Evolutionary conservation across 176 grass and related monocot species (phyloP).

Genomic region (Cenchrus fungigraminus): DNA sequence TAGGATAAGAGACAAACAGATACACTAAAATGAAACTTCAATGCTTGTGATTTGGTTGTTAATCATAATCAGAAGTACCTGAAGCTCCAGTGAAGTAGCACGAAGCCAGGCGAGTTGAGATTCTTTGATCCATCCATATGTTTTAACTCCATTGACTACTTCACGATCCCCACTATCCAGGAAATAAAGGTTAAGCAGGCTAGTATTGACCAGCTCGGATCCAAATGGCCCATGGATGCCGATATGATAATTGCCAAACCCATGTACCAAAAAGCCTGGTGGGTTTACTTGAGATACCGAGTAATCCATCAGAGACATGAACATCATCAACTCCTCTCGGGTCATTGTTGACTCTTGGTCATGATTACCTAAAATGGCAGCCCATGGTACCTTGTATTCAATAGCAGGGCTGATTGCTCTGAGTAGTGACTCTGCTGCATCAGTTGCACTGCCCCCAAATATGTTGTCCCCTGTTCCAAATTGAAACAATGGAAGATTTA

Average conservation of each 20-base stretch:
- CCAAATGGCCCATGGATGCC: slow-evolving; percentile 70
- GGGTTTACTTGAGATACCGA: slow-evolving; percentile 93
- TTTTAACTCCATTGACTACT: slow-evolving; percentile 65
- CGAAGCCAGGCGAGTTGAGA: slow-evolving; percentile 81
- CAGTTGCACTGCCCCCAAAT: slow-evolving; percentile 87
- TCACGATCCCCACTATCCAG: slow-evolving; percentile 85
- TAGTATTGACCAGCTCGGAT: slow-evolving; percentile 66
- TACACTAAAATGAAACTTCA: not conserved
- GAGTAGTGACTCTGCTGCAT: slow-evolving; percentile 92
- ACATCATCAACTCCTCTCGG: slow-evolving; percentile 74
- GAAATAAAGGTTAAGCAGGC: slow-evolving; percentile 90
- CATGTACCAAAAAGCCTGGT: slow-evolving; percentile 70
- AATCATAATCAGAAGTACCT: slow-evolving; percentile 52
- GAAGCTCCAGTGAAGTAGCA: slow-evolving; percentile 55
- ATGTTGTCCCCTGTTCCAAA: slow-evolving; percentile 87
- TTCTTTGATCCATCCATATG: slow-evolving; percentile 92
- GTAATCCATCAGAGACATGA: slow-evolving; percentile 93
- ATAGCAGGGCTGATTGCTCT: slow-evolving; percentile 73
- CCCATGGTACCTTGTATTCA: slow-evolving; percentile 77
- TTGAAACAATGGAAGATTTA: slow-evolving; percentile 32
- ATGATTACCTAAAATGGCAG: slow-evolving; percentile 89
- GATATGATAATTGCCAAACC: slow-evolving; percentile 88
- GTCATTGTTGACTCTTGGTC: slow-evolving; percentile 97
- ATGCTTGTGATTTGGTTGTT: not conserved
- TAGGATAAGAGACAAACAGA: not conserved